Percentiles rank a stretch among this genome's conserved stretches.
These are phyloP conservation scores for Fusarium nelsonii DNA, from an alignment of 2,329 filamentous ascomycete genomes.

Conservation along the genomic window DNA sequence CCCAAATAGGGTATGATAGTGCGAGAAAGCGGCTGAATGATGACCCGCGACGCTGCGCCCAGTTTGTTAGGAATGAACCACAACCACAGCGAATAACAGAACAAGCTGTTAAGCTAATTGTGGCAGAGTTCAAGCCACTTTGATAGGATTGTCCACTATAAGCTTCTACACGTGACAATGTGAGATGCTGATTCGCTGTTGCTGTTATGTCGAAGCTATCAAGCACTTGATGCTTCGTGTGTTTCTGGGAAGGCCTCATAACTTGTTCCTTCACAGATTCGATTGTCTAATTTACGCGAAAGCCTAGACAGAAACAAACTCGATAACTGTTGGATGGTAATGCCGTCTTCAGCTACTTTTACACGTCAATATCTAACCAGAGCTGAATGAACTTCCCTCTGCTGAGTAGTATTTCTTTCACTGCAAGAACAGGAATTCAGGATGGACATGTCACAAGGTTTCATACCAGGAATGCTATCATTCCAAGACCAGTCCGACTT, in stretches of 20 bases:
- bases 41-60: slow-evolving; percentile 45
- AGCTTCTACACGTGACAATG: slow-evolving; percentile 41
- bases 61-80: slow-evolving; percentile 28
- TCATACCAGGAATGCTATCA: slow-evolving; percentile 48
- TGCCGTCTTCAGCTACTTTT: not conserved
- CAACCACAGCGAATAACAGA: slow-evolving; percentile 33
- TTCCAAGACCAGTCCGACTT: slow-evolving; percentile 52
- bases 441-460: slow-evolving; percentile 51
- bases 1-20: slow-evolving; percentile 34
- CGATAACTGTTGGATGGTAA: not conserved
- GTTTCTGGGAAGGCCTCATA: slow-evolving; percentile 2
- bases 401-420: not conserved
- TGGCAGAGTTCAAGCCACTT: slow-evolving; percentile 29
- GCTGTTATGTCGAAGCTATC: slow-evolving; percentile 6
- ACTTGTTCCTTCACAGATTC: not conserved
- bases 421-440: not conserved
- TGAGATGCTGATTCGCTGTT: slow-evolving; percentile 38
- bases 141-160: slow-evolving; percentile 25
- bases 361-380: not conserved
- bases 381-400: slow-evolving; percentile 1
- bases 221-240: slow-evolving; percentile 12
- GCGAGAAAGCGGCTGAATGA: slow-evolving; percentile 49
- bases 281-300: not conserved
- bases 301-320: not conserved
- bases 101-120: slow-evolving; percentile 21